Percentiles rank a stretch among this genome's conserved stretches.
Conservation (phyloP, 148 eudicot species). For the Beta vulgaris region DNA sequence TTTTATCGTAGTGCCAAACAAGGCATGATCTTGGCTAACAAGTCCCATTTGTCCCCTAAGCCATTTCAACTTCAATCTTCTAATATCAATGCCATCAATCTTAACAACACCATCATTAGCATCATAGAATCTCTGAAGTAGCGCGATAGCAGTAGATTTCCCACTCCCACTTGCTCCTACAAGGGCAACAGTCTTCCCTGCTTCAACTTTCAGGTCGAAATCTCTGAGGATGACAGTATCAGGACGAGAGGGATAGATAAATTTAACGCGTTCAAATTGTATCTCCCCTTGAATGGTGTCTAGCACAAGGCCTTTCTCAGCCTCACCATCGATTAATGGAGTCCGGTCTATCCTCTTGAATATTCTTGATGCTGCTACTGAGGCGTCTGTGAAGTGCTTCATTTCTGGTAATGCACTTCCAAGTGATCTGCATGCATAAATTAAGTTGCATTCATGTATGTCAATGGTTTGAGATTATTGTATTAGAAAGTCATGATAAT, state of each 20-base stretch:
- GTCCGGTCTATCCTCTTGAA: conserved; percentile 59
- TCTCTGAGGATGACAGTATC: conserved; percentile 61
- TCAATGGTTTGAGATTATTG: neutral
- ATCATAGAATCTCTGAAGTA: conserved; percentile 81
- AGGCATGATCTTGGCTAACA: conserved; percentile 90
- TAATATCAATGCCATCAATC: conserved; percentile 72
- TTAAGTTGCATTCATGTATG: neutral
- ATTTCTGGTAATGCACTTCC: conserved; percentile 88
- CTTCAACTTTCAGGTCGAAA: conserved; percentile 57
- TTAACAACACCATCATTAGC: conserved; percentile 56
- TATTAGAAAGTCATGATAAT: too few species aligned
- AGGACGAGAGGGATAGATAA: conserved; percentile 75
- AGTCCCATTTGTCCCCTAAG: conserved; percentile 80
- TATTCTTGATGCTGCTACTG: conserved; percentile 77
- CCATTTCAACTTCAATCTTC: conserved; percentile 67
- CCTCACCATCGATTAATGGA: conserved; percentile 60
- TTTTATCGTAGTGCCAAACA: conserved; percentile 78
- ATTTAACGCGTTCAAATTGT: conserved; percentile 54
- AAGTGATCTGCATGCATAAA: conserved; percentile 63
- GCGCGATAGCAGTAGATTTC: conserved; percentile 79
- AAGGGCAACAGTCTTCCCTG: conserved; percentile 78
- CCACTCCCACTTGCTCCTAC: conserved; percentile 97
- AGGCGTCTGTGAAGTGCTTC: conserved; percentile 84
- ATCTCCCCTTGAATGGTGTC: conserved; percentile 57
- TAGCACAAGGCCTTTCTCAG: conserved; percentile 40